phyloP scores from a whole-genome alignment of 2,329 filamentous ascomycete genomes.

The Aspergillus spinulosporus region DNA sequence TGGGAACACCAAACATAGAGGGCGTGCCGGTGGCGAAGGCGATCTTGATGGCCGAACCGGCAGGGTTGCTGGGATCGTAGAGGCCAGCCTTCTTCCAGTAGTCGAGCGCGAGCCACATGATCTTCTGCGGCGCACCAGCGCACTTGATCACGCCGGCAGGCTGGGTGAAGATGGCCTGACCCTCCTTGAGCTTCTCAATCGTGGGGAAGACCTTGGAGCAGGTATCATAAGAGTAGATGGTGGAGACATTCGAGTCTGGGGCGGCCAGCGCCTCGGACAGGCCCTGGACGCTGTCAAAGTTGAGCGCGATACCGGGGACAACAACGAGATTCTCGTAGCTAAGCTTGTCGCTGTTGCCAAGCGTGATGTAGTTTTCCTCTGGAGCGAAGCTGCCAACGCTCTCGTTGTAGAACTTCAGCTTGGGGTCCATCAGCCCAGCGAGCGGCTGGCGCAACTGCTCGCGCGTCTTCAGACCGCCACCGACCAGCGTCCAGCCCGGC shows the following conservation, averaged over 20 bases:
- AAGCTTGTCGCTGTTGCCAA: conserved; percentile 57
- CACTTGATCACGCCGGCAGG: conserved; percentile 61
- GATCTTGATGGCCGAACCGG: conserved; percentile 51
- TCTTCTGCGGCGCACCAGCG: conserved; percentile 62
- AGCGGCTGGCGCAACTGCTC: conserved; percentile 58
- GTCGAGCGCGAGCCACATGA: conserved; percentile 63
- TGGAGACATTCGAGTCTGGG: conserved; percentile 51
- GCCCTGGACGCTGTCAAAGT: conserved; percentile 56
- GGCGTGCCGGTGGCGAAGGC: conserved; percentile 58
- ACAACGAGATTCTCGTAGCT: conserved; percentile 66
- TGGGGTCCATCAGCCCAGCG: conserved; percentile 56
- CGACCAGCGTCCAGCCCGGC: conserved; percentile 69
- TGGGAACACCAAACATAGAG: conserved; percentile 61
- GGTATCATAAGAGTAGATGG: conserved; percentile 59
- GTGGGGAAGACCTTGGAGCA: conserved; percentile 56
- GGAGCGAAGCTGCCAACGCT: conserved; percentile 55
- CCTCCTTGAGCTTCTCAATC: conserved; percentile 52
- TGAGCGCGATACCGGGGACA: conserved; percentile 57
- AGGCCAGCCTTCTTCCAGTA: conserved; percentile 58
- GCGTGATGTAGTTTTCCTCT: conserved; percentile 57
- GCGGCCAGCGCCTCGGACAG: conserved; percentile 58
- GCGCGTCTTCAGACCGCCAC: conserved; percentile 64
- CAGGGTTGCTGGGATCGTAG: conserved; percentile 46
- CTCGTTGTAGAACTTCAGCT: conserved; percentile 61
- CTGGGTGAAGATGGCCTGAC: conserved; percentile 61